phyloP scores from a whole-genome alignment of 768 basidiomycete species.

The Lentinula edodes region DNA sequence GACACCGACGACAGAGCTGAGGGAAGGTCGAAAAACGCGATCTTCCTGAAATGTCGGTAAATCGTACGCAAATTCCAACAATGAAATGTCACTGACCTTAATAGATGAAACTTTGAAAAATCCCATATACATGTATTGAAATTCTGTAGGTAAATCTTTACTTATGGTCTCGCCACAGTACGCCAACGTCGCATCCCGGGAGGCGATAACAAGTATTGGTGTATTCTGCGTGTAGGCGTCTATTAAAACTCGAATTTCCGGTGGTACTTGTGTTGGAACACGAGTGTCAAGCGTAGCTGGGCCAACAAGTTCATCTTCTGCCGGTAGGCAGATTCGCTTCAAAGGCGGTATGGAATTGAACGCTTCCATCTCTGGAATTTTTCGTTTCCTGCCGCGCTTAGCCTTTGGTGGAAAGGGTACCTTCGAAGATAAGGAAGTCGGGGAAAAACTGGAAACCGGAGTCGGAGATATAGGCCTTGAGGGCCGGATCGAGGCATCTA shows the following conservation, averaged over 20 bases:
- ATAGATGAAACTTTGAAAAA: slow-evolving; percentile 38
- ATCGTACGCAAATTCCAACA: neutral
- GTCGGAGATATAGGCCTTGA: neutral
- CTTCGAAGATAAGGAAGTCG: neutral
- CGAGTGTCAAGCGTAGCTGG: neutral
- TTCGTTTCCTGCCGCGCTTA: neutral
- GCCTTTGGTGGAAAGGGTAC: neutral
- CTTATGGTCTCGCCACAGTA: slow-evolving; percentile 21
- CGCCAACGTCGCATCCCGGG: slow-evolving; percentile 19
- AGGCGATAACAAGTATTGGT: slow-evolving; percentile 37
- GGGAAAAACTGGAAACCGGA: neutral
- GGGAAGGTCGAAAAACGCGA: neutral
- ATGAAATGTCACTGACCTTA: slow-evolving; percentile 15
- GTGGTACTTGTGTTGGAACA: slow-evolving; percentile 26
- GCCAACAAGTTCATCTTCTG: neutral
- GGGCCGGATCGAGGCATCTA: neutral
- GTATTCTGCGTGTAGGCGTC: slow-evolving; percentile 30
- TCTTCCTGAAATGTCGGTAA: slow-evolving; percentile 16
- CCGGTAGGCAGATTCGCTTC: neutral
- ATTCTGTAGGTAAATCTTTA: slow-evolving; percentile 26
- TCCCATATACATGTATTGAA: slow-evolving; percentile 39
- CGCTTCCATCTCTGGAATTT: neutral
- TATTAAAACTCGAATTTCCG: slow-evolving; percentile 36
- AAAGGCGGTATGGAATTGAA: neutral
- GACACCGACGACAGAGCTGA: neutral